phyloP scores from a whole-genome alignment of 768 basidiomycete species.

The Kockovaella imperatae region DNA sequence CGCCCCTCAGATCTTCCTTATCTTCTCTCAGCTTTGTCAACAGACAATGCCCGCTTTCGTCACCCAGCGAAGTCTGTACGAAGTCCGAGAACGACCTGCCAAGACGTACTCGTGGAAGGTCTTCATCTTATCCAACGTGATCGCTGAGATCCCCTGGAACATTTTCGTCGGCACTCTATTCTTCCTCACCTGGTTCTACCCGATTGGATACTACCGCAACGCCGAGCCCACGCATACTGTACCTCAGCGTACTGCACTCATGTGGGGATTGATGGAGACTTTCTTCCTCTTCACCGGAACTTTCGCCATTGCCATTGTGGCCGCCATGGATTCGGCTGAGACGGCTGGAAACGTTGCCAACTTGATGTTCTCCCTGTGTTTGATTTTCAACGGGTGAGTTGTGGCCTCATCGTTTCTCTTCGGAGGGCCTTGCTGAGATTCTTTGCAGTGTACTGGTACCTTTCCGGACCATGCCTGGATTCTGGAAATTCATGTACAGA shows the following conservation, averaged over 20 bases:
- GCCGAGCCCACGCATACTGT: slow-evolving; percentile 44
- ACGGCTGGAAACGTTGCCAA: slow-evolving; percentile 48
- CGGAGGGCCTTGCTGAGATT: slow-evolving; percentile 1
- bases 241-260: slow-evolving; percentile 46
- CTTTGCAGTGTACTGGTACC: slow-evolving; percentile 34
- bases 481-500: slow-evolving; percentile 43
- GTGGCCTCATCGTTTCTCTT: background rate
- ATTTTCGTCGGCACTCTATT: slow-evolving; percentile 35
- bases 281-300: slow-evolving; percentile 48
- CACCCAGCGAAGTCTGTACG: slow-evolving; percentile 41
- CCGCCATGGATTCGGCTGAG: slow-evolving; percentile 45
- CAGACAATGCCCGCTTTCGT: slow-evolving; percentile 46
- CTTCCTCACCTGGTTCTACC: slow-evolving; percentile 46
- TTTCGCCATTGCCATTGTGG: slow-evolving; percentile 45
- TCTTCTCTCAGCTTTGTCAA: slow-evolving; percentile 44
- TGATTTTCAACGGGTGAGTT: slow-evolving; percentile 48
- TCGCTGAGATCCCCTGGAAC: slow-evolving; percentile 34
- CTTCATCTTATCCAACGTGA: slow-evolving; percentile 44
- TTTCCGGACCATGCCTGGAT: slow-evolving; percentile 31
- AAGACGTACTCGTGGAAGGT: slow-evolving; percentile 45
- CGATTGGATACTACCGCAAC: slow-evolving; percentile 47
- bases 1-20: slow-evolving; percentile 37
- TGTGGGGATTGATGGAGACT: slow-evolving; percentile 46
- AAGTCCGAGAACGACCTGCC: slow-evolving; percentile 43
- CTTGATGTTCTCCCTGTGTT: slow-evolving; percentile 47